Evolutionary conservation across 108 stramenopile species (phyloP).

Genomic region (Nitzschia palea): DNA sequence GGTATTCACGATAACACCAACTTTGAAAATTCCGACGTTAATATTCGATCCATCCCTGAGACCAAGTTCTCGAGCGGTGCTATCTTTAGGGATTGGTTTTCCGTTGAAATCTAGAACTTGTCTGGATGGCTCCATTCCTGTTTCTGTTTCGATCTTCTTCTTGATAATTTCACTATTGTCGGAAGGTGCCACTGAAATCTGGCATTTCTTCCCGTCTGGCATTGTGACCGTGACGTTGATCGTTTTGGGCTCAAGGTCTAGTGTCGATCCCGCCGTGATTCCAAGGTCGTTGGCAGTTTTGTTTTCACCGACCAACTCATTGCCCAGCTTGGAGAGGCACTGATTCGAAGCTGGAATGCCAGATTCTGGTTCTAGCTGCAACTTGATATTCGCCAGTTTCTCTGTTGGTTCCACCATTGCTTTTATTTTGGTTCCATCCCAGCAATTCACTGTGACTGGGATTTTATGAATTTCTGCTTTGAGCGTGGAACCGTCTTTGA

Average conservation of each 20-base stretch:
- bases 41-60: constrained; percentile 13
- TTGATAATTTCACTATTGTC: constrained; percentile 11
- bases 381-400: constrained; percentile 18
- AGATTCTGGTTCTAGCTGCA: constrained; percentile 11
- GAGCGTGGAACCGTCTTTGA: constrained; percentile 12
- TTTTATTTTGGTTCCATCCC: constrained; percentile 23
- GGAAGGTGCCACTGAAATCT: constrained; percentile 2
- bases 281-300: constrained; percentile 14
- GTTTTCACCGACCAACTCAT: constrained; percentile 25
- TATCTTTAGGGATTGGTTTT: background rate
- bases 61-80: constrained; percentile 14
- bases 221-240: constrained; percentile 3
- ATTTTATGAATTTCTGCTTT: constrained; percentile 19
- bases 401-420: constrained; percentile 23
- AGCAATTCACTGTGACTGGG: constrained; percentile 21
- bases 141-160: constrained; percentile 19
- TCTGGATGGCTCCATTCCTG: background rate
- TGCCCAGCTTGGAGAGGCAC: constrained; percentile 53
- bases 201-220: constrained; percentile 8
- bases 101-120: constrained; percentile 24
- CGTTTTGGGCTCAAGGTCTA: constrained; percentile 18
- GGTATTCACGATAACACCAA: constrained; percentile 22
- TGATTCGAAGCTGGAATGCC: constrained; percentile 38
- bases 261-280: constrained; percentile 12
- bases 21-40: constrained; percentile 12